phyloP scores from a whole-genome alignment of 768 basidiomycete genomes.

The Leucocoprinus leucothites region DNA sequence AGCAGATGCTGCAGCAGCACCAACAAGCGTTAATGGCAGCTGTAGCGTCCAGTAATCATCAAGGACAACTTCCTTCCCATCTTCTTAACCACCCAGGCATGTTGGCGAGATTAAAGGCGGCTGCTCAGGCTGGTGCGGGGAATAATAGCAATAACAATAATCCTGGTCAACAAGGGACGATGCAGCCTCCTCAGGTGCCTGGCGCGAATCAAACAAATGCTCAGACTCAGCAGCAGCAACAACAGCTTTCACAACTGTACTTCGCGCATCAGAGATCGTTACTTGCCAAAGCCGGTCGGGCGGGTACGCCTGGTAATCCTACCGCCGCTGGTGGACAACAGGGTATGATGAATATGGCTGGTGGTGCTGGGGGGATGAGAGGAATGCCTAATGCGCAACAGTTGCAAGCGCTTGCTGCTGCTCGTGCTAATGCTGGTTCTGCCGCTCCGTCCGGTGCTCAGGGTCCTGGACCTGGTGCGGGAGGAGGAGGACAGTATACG shows the following conservation, averaged over 20 bases:
- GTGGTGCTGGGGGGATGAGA: too few species aligned
- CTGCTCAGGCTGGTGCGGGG: slow-evolving; percentile 12
- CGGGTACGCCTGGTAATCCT: too few species aligned
- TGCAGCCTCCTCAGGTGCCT: too few species aligned
- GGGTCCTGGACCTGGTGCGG: not conserved
- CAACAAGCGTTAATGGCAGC: too few species aligned
- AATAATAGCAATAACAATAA: too few species aligned
- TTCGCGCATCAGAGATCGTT: slow-evolving; percentile 18
- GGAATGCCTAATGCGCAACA: not conserved
- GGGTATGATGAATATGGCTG: not conserved
- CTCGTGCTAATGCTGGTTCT: not conserved
- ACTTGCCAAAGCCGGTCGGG: not conserved
- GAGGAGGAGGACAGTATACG: not conserved
- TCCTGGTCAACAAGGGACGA: too few species aligned
- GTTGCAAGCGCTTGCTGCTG: not conserved
- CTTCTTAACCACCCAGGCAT: slow-evolving; percentile 17
- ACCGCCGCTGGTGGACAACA: slow-evolving; percentile 7
- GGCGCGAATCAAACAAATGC: too few species aligned
- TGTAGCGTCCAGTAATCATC: too few species aligned
- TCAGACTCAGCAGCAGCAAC: too few species aligned
- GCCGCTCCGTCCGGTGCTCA: not conserved
- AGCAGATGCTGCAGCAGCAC: too few species aligned
- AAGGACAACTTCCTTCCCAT: not conserved
- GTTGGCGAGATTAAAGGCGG: slow-evolving; percentile 24
- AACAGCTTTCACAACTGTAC: slow-evolving; percentile 10